phyloP scores from a whole-genome alignment of 495 filamentous ascomycete genomes.

The Tuber borchii region DNA sequence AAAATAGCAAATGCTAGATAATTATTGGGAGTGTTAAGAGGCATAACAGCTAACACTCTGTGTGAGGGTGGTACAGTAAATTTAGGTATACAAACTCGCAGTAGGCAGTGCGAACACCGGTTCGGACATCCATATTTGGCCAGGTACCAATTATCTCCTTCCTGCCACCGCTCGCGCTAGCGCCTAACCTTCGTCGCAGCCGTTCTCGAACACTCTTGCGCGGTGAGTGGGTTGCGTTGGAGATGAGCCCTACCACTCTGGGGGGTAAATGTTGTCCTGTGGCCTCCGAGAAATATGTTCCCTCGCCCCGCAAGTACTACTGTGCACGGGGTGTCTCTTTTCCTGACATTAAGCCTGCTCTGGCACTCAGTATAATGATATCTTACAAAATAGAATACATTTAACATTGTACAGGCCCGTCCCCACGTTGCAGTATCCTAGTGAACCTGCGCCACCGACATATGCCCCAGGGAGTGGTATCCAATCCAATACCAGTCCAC shows the following conservation, averaged over 20 bases:
- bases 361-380: neutral
- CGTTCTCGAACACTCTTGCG: neutral
- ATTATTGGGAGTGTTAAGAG: neutral
- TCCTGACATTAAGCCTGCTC: neutral
- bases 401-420: neutral
- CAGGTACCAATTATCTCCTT: neutral
- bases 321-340: neutral
- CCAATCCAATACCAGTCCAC: neutral
- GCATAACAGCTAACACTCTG: neutral
- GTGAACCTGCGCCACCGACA: neutral
- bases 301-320: neutral
- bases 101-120: neutral
- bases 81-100: neutral
- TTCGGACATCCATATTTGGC: neutral
- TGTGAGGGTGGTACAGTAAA: neutral
- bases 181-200: neutral
- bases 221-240: neutral
- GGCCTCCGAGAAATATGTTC: neutral
- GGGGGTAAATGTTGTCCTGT: neutral
- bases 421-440: neutral
- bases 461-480: neutral
- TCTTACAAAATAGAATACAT: neutral
- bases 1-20: neutral
- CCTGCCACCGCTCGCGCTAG: neutral
- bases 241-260: neutral